Base-by-base conservation (phyloP, 257 asterid species). In the Petunia axillaris region DNA sequence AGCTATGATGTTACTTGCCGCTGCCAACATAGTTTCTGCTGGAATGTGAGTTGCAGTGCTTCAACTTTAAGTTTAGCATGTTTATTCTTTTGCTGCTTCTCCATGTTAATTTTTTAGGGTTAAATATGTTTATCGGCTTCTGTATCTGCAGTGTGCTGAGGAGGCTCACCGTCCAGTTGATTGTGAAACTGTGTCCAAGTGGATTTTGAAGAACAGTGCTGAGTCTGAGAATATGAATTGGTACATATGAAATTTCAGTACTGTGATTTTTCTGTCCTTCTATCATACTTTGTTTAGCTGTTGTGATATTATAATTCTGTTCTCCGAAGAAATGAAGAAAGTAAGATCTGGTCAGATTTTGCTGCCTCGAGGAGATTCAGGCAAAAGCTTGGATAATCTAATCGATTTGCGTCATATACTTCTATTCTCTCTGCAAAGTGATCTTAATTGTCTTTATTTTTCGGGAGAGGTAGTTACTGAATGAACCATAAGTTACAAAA, bases 11-110 rank as follows among this genome's bases (percentile, higher is more conserved):
- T 95, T 77, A 88, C 90, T 65, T 95, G 99, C 81, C 83, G 89
- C 48, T 95, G 99, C 87, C 84, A 97, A 66, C 78, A 89, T 83
- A 85, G 94, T 82, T 95, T 95, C 84, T 95, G 99, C 86, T 95
- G 98, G 98, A 95, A 90, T 83, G 98, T 93, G 84, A 87, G 98
- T 86, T 71, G 71, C 76, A 15, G 55, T 57, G 3, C 50, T 81
- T 53, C 16, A 76, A 41, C 44, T 25, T 84, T 75, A 76, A 40
- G 65, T 40, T 38, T 60, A 68, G 15, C 2, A 58, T 77, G 35
- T 66, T 68, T 25, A 25, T 25, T 25, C 25, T 25, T 25, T 25
- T 25, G 25, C 67, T 67, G 46, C 65, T n/a, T 79, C 77, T 79
- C 37, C 25, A 46, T 82, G 25, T 25, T 25, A 25, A 25, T 25